Percentiles rank a stretch among this genome's conserved stretches.
Conservation (phyloP, 208 protist species). For the Acanthamoeba lenticulata region DNA sequence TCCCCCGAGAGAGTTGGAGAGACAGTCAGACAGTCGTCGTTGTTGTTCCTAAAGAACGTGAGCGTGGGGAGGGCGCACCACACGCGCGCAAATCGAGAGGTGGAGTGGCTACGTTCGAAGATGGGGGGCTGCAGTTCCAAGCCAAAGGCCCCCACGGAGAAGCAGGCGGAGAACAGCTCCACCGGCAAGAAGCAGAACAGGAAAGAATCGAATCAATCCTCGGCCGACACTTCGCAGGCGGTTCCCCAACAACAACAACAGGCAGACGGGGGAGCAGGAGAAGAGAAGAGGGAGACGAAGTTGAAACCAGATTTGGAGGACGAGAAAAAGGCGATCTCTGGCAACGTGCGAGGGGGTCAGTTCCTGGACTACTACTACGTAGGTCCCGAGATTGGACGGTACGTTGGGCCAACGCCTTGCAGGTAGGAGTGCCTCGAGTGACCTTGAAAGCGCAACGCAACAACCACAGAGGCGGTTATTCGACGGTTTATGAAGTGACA, state of each 20-base stretch:
- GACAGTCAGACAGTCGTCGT: neutral
- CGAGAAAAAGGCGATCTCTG: conserved; percentile 24
- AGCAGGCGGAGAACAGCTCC: neutral
- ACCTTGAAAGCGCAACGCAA: neutral
- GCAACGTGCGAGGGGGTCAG: neutral
- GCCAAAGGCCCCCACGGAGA: neutral
- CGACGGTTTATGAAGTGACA: neutral
- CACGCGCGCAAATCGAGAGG: no score
- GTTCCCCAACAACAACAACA: neutral
- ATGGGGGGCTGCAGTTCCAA: neutral
- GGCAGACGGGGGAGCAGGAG: neutral
- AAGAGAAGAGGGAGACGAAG: neutral
- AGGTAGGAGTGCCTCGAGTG: neutral
- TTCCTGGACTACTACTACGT: conserved; percentile 54
- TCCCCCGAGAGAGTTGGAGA: no score
- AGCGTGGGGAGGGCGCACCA: neutral
- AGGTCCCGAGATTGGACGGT: neutral
- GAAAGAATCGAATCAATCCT: no score
- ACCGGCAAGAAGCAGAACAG: no score
- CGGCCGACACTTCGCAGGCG: no score
- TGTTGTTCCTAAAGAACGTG: no score
- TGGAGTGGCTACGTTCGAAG: neutral
- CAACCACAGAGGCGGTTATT: neutral
- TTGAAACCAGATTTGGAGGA: neutral
- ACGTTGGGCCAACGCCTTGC: neutral